A percentile compares a stretch with the other conserved stretches of the same genome.
Evolutionary conservation across 2,329 filamentous ascomycete genomes (phyloP).

Genomic region (Calonectria henricotiae): DNA sequence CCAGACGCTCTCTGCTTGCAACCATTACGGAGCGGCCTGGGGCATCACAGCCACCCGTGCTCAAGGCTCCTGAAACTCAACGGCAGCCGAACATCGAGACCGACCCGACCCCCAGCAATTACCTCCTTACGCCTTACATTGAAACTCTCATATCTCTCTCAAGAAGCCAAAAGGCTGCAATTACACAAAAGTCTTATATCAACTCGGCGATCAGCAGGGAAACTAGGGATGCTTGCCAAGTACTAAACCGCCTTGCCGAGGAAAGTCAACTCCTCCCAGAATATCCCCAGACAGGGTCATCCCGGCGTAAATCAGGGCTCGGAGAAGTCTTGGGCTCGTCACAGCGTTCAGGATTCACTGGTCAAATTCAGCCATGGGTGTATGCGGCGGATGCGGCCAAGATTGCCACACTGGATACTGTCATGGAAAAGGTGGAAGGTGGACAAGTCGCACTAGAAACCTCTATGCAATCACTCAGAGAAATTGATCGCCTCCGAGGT

Average conservation of each 20-base stretch:
- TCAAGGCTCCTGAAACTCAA: constrained; percentile 37
- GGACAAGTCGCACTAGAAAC: constrained; percentile 72
- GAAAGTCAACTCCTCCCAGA: constrained; percentile 75
- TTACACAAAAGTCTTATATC: constrained; percentile 74
- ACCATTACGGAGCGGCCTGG: constrained; percentile 57
- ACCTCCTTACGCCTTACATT: constrained; percentile 73
- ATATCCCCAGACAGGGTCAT: constrained; percentile 63
- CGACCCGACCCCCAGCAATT: constrained; percentile 50
- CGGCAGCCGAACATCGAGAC: constrained; percentile 35
- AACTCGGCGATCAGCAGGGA: constrained; percentile 68
- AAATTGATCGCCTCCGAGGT: constrained; percentile 68
- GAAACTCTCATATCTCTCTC: constrained; percentile 69
- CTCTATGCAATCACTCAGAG: constrained; percentile 66
- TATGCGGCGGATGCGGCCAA: constrained; percentile 75
- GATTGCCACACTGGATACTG: constrained; percentile 71
- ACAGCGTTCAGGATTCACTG: constrained; percentile 60
- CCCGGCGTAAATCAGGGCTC: constrained; percentile 61
- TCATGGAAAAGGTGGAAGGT: constrained; percentile 74
- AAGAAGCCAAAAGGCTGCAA: constrained; percentile 71
- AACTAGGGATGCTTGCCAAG: constrained; percentile 66
- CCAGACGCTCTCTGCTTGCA: constrained; percentile 66
- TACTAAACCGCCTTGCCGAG: constrained; percentile 71
- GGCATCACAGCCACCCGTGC: constrained; percentile 48
- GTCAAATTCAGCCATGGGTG: constrained; percentile 72
- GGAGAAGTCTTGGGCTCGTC: constrained; percentile 62